A percentile compares a stretch with the other conserved stretches of the same genome.
These are phyloP conservation scores for Phytophthora pistaciae DNA, from an alignment of 352 stramenopile genomes.

Conservation along the genomic window DNA sequence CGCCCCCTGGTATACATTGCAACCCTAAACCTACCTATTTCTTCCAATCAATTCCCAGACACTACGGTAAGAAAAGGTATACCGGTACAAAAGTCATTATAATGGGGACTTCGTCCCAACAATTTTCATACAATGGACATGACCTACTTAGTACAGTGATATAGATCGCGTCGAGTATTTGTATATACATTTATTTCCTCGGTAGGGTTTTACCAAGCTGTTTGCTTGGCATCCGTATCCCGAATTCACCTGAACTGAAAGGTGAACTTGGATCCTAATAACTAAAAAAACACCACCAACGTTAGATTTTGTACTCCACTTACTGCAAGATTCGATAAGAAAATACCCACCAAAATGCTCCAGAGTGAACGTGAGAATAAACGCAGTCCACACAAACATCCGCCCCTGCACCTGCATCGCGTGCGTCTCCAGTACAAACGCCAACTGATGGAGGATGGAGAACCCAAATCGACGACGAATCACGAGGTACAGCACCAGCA, in stretches of 20 bases:
- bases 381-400: constrained; percentile 33
- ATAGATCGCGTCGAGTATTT: too few relatives aligned
- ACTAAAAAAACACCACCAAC: background rate
- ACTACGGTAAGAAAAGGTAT: too few relatives aligned
- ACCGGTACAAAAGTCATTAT: too few relatives aligned
- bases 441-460: constrained; percentile 29
- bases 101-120: too few relatives aligned
- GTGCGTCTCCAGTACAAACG: constrained; percentile 47
- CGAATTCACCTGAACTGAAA: constrained; percentile 8
- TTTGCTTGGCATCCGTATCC: background rate
- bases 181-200: too few relatives aligned
- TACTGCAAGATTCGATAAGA: too few relatives aligned
- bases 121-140: too few relatives aligned
- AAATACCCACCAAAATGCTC: constrained; percentile 31
- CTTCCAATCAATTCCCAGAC: too few relatives aligned
- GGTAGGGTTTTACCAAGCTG: too few relatives aligned
- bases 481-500: constrained; percentile 5
- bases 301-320: background rate
- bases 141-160: too few relatives aligned
- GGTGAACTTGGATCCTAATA: constrained; percentile 8
- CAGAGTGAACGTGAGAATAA: constrained; percentile 33
- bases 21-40: too few relatives aligned
- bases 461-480: constrained; percentile 29
- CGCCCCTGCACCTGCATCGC: constrained; percentile 23
- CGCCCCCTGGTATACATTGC: too few relatives aligned